phyloP scores from a whole-genome alignment of 768 basidiomycete species.

The Lactarius trivialis region DNA sequence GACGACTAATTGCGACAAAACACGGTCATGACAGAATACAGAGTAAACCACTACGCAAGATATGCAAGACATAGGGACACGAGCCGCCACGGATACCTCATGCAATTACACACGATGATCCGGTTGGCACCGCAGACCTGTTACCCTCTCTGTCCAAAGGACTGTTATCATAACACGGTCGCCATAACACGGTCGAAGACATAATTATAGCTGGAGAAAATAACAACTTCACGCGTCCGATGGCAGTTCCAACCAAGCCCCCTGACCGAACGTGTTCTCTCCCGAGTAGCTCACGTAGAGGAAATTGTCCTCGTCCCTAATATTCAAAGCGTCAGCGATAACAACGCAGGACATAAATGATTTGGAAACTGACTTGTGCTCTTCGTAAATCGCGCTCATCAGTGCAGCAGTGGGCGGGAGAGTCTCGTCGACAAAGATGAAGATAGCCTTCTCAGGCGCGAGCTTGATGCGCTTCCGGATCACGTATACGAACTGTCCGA shows the following conservation, averaged over 20 bases:
- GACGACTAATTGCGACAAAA: conserved; percentile 7
- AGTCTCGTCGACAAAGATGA: conserved; percentile 99
- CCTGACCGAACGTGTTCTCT: conserved; percentile 86
- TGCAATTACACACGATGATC: conserved; percentile 1
- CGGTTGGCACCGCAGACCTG: neutral
- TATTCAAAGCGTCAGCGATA: neutral
- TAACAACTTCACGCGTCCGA: conserved; percentile 19
- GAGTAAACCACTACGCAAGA: conserved; percentile 14
- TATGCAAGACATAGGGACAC: conserved; percentile 19
- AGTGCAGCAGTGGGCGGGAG: conserved; percentile 95
- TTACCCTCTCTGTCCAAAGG: conserved; percentile 14
- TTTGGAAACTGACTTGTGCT: conserved; percentile 72
- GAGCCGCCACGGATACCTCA: conserved; percentile 3
- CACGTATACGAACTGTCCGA: conserved; percentile 98
- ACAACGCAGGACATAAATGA: neutral
- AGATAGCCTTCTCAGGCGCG: conserved; percentile 98
- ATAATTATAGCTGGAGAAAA: conserved; percentile 16
- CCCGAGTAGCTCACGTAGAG: conserved; percentile 98
- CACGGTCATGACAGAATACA: conserved; percentile 21
- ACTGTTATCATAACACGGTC: conserved; percentile 12
- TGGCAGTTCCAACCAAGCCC: conserved; percentile 22
- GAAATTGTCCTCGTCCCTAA: conserved; percentile 98
- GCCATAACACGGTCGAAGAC: conserved; percentile 13
- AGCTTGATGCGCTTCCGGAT: conserved; percentile 99
- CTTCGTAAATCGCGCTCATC: conserved; percentile 99